Base-by-base conservation (phyloP, 2,329 filamentous ascomycete species). In the Metarhizium guizhouense region DNA sequence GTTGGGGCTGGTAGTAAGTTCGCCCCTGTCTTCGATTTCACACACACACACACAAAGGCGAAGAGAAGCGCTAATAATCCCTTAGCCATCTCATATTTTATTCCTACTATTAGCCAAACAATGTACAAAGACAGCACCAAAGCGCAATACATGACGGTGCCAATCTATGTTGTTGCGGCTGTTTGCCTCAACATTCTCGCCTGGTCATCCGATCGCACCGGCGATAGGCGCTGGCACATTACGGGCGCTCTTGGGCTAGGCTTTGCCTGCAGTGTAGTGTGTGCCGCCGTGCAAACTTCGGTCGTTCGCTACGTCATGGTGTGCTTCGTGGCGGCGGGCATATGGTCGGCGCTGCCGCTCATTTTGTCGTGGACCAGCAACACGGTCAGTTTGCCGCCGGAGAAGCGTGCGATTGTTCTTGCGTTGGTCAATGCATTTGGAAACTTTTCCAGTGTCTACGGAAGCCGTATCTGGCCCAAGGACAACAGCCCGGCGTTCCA, bases 51-150 rank as follows among this genome's bases (percentile, higher is more conserved):
- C 32, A 34, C 6, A 34, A 34, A 34, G 5, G 10, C 32, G 13
- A 40, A 13, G 10, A 20, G 16, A 7, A 13, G n/a, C n/a, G 11
- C 42, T 45, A 20, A 34, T 30, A 32, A n/a, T 38, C 14, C 10
- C 34, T 18, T 8, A 53, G 51, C 76, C 0, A 72, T 80, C 18
- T 77, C 74, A 6, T 81, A 81, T 66, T 81, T 80, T 61, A 78
- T 79, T 58, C 78, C 78, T 0, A 79, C 76, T 0, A 72, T 81
- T 18, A 75, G 78, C 30, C 65, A 72, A 20, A 73, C 72, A 0
- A 69, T 80, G 2, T 77, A 77, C 18, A 80, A 79, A 59, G 58
- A 74, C 56, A 60, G 58, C 2, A 54, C 69, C 47, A 74, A 70
- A 40, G 76, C 75, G 0, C 73, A 76, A 56, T 78, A 77, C 64